phyloP scores from a whole-genome alignment of 1,139 yeast species.

The Zygosaccharomyces sapae region DNA sequence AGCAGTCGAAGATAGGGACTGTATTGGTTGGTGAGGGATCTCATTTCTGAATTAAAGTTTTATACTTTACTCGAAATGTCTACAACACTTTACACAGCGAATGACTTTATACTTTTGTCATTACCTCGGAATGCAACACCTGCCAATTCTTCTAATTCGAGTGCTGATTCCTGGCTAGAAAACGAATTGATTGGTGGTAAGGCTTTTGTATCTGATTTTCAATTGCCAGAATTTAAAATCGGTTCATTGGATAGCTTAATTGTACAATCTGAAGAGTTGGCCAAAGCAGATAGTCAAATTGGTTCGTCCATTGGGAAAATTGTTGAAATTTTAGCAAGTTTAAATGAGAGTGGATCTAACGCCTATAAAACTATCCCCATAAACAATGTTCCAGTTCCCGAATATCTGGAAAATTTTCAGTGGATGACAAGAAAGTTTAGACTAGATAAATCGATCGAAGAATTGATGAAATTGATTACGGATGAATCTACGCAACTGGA shows the following conservation, averaged over 20 bases:
- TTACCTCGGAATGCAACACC: conserved; percentile 50
- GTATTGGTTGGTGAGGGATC: neutral
- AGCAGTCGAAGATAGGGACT: too few relatives aligned
- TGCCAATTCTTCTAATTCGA: conserved; percentile 40
- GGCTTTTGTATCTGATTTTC: conserved; percentile 41
- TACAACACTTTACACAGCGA: conserved; percentile 32
- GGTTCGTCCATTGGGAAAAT: conserved; percentile 65
- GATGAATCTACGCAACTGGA: conserved; percentile 80
- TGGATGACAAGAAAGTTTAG: conserved; percentile 90
- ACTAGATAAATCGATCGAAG: conserved; percentile 75
- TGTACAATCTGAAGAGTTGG: conserved; percentile 83
- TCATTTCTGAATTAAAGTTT: neutral
- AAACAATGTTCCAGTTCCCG: conserved; percentile 44
- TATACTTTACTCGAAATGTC: conserved; percentile 13
- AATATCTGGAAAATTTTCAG: conserved; percentile 65
- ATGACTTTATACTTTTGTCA: conserved; percentile 42
- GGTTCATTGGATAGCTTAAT: conserved; percentile 93
- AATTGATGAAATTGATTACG: conserved; percentile 64
- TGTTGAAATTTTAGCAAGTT: conserved; percentile 66
- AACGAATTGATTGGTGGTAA: conserved; percentile 36
- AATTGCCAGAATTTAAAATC: conserved; percentile 84
- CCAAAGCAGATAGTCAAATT: conserved; percentile 74
- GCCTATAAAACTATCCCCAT: conserved; percentile 50
- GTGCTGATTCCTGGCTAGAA: conserved; percentile 41
- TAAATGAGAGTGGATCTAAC: conserved; percentile 41